phyloP scores from a whole-genome alignment of 1,284 basidiomycete genomes.

The Ustilago lituana region DNA sequence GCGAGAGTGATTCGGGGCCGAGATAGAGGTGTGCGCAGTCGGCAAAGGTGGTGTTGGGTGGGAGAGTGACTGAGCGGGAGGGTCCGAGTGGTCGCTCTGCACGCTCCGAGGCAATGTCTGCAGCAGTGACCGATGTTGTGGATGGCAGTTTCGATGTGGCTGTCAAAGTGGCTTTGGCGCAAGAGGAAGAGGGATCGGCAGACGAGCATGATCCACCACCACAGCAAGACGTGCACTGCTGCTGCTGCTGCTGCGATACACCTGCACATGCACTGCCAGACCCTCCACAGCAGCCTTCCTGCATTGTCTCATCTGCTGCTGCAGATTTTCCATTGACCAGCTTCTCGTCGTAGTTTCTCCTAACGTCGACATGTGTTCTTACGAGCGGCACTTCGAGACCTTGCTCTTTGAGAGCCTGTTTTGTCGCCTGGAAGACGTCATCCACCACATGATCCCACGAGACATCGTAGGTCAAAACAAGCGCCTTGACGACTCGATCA shows the following conservation, averaged over 20 bases:
- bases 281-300: constrained; percentile 3
- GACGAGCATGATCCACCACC: constrained; percentile 10
- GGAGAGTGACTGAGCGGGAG: constrained; percentile 30
- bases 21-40: constrained; percentile 76
- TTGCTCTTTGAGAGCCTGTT: constrained; percentile 68
- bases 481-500: constrained; percentile 47
- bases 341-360: constrained; percentile 48
- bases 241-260: background rate
- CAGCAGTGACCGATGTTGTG: constrained; percentile 25
- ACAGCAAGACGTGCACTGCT: constrained; percentile 10
- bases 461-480: constrained; percentile 81
- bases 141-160: constrained; percentile 47
- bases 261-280: background rate
- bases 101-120: constrained; percentile 52
- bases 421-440: constrained; percentile 29
- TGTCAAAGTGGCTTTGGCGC: constrained; percentile 27
- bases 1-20: constrained; percentile 80
- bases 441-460: constrained; percentile 73
- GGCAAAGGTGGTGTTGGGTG: constrained; percentile 14
- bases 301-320: background rate
- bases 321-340: constrained; percentile 21
- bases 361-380: constrained; percentile 52
- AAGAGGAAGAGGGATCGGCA: background rate
- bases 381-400: constrained; percentile 39
- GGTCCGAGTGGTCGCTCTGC: constrained; percentile 53